phyloP scores from a whole-genome alignment of 2,329 filamentous ascomycete genomes.

The Colletotrichum sp. region DNA sequence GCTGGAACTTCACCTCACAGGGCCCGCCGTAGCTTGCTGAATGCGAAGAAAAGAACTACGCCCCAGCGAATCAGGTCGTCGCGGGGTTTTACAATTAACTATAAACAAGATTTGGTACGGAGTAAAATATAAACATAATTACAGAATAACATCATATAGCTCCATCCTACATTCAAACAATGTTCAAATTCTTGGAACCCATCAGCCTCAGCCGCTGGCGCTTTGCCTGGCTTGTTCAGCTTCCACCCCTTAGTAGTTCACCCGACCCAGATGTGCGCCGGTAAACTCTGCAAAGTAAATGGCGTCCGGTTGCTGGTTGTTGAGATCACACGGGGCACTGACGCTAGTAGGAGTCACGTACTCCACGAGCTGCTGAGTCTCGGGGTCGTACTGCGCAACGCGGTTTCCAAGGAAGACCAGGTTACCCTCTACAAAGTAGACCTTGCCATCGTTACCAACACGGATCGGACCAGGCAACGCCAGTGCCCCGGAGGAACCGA shows the following conservation, averaged over 20 bases:
- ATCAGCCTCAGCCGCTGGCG: neutral
- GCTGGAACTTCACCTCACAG: no score
- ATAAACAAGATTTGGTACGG: neutral
- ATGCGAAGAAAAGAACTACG: neutral
- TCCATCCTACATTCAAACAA: neutral
- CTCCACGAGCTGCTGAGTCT: neutral
- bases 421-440: neutral
- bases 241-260: neutral
- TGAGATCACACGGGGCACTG: neutral
- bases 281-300: neutral
- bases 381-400: neutral
- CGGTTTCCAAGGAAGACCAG: neutral
- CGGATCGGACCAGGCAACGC: neutral
- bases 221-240: neutral
- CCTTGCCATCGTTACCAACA: neutral
- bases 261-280: neutral
- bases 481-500: neutral
- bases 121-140: neutral
- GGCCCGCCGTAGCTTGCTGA: neutral
- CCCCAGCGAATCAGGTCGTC: accelerated
- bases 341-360: neutral
- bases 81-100: neutral
- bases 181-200: neutral
- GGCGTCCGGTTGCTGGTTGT: neutral
- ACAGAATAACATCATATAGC: neutral